Evolutionary conservation across 2,329 filamentous ascomycete species (phyloP).

Genomic region (Colletotrichum sp.): DNA sequence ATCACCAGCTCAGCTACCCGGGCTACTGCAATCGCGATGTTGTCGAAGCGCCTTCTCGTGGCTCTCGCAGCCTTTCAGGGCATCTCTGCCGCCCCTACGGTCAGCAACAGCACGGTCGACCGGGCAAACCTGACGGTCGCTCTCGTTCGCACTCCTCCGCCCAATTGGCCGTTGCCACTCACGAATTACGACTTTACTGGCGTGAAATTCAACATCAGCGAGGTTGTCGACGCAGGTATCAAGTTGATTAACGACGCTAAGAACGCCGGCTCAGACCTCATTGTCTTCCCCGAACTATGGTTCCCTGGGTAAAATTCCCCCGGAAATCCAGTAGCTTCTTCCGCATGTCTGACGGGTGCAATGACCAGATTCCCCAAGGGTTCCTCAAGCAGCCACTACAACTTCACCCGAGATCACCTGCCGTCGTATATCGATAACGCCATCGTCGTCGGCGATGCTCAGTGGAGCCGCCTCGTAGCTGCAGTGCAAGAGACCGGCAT

Average conservation of each 20-base stretch:
- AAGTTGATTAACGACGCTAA: not conserved
- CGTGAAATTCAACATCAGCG: not conserved
- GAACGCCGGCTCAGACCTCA: not conserved
- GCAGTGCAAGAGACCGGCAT: not conserved
- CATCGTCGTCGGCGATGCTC: not conserved
- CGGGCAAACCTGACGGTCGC: not conserved
- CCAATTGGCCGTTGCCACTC: conserved; percentile 1
- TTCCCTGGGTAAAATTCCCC: not conserved
- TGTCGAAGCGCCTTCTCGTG: not conserved
- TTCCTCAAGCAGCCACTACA: not conserved
- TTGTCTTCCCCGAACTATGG: conserved; percentile 2
- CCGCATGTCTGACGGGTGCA: not conserved
- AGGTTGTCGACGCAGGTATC: not conserved
- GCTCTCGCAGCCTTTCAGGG: not conserved
- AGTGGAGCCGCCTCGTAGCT: not conserved
- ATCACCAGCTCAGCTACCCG: not conserved
- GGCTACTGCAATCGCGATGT: not conserved
- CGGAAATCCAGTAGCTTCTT: not conserved
- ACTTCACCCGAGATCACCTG: not conserved
- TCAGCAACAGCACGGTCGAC: not conserved
- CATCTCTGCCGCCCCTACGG: not conserved
- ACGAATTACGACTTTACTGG: not conserved
- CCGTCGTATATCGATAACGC: not conserved
- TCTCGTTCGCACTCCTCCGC: not conserved
- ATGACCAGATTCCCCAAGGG: not conserved